Evolutionary conservation across 306 rosid genomes (phyloP).

Genomic region (Spatholobus suberectus): DNA sequence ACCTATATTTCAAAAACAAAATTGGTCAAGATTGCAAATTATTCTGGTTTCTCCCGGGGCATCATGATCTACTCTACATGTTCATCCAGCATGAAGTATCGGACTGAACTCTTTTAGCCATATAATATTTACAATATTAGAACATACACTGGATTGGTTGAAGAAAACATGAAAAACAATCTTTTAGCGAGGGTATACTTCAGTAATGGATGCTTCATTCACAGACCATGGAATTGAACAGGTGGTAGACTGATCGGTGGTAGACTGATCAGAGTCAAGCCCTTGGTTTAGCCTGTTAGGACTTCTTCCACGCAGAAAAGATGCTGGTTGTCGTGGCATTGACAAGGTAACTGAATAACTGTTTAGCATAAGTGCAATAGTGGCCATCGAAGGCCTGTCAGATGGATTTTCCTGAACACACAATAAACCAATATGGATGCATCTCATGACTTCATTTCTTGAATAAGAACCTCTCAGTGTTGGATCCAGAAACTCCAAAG

Average conservation of each 20-base stretch:
- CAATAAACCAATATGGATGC: constrained; percentile 62
- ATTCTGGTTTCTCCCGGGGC: too few species aligned
- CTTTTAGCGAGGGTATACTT: too few species aligned
- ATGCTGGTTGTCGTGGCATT: constrained; percentile 50
- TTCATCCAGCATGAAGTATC: not conserved
- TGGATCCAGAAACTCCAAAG: constrained; percentile 58
- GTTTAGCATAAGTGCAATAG: constrained; percentile 50
- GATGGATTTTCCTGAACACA: constrained; percentile 62
- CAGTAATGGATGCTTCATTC: too few species aligned
- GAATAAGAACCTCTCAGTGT: constrained; percentile 51
- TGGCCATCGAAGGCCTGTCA: constrained; percentile 57
- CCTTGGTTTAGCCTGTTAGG: not conserved
- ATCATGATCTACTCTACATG: not conserved
- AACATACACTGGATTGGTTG: not conserved
- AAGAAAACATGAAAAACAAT: too few species aligned
- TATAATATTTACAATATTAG: not conserved
- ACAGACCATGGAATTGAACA: too few species aligned
- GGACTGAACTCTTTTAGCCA: not conserved
- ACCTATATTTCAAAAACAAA: not conserved
- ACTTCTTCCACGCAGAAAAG: constrained; percentile 19
- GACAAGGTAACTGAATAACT: constrained; percentile 49
- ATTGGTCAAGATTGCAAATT: not conserved
- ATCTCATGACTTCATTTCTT: constrained; percentile 58
- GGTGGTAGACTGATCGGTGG: not conserved
- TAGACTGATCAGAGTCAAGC: constrained; percentile 6